Conservation (phyloP, 306 rosid genomes). For the Phaseolus lunatus region DNA sequence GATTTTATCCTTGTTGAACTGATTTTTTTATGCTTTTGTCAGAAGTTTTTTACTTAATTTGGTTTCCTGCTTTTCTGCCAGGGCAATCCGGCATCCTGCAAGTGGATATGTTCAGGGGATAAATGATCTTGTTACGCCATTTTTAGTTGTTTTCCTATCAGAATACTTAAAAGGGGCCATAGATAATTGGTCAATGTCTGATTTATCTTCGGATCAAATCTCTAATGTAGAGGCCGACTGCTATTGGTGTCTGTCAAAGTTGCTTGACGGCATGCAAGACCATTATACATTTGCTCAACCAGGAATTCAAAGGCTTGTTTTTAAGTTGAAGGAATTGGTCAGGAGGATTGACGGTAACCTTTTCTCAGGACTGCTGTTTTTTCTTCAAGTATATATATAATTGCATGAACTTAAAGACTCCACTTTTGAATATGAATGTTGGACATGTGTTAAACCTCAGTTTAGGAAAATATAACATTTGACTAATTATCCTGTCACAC, state of each 20-base stretch:
- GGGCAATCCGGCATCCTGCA: constrained; percentile 99
- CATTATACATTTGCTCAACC: constrained; percentile 98
- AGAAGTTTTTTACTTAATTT: constrained; percentile 28
- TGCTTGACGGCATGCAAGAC: constrained; percentile 99
- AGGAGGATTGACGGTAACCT: constrained; percentile 85
- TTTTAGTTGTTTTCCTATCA: constrained; percentile 90
- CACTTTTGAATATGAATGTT: constrained; percentile 30
- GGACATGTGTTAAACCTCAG: constrained; percentile 22
- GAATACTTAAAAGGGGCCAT: constrained; percentile 79
- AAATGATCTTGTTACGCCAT: constrained; percentile 95
- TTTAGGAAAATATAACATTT: constrained; percentile 6
- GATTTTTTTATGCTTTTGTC: not conserved
- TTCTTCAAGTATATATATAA: constrained; percentile 31
- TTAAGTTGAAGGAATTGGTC: constrained; percentile 91
- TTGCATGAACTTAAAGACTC: constrained; percentile 22
- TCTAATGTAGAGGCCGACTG: constrained; percentile 87
- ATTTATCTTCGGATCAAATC: constrained; percentile 72
- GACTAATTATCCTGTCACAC: not conserved
- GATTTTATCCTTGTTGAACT: constrained; percentile 19
- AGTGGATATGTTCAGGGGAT: constrained; percentile 99
- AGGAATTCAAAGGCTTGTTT: constrained; percentile 96
- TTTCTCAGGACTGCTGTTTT: constrained; percentile 30
- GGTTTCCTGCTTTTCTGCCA: constrained; percentile 52
- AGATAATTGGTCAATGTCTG: constrained; percentile 77
- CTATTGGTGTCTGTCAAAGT: constrained; percentile 94